Evolutionary conservation across 2,329 filamentous ascomycete species (phyloP), one percentile per base, ranked within the genome.

Genomic region (Calonectria hawksworthii): DNA sequence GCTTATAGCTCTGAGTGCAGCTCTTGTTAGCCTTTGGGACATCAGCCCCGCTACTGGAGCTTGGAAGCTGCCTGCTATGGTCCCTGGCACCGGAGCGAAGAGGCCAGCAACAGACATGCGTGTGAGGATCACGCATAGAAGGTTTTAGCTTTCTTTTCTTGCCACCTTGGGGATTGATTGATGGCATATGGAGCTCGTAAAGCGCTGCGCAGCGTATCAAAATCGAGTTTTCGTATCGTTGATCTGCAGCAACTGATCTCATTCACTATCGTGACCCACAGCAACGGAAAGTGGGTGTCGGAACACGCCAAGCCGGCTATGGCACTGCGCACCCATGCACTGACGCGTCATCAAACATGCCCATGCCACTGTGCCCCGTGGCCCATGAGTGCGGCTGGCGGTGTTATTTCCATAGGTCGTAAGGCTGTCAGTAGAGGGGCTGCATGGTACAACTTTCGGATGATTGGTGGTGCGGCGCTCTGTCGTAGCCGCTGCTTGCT

Each of bases 21-120:
- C 77, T 52, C 54, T 79, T 11, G 6, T 74, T 8, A 78, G 70
- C 52, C 74, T 79, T 11, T 79, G 77, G 77, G 67, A 79, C 30
- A 72, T 79, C 14, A 34, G 34, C 8, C 77, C 75, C 3, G 71
- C n/a, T 3, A 59, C 26, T 9, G 71, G 67, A 47, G 18, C 11
- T 11, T 79, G 77, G 77, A 59, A 74, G 2, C 13, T 79, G 7
- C 77, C 75, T 54, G 54, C 26, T 11, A 69, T 75, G 64, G 54
- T 76, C 21, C 77, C 74, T 6, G 77, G 74, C 14, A 75, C 75
- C 21, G 77, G 71, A 1, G 74, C 74, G 9, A 77, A 74, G 64
- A 76, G 56, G 26, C 75, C 77, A 1, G 74, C 68, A 5, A 70
- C 41, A 10, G 75, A 79, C 4, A 66, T 79, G 14, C 77, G 77